phyloP scores from a whole-genome alignment of 116 monocot species.

The Zostera marina region DNA sequence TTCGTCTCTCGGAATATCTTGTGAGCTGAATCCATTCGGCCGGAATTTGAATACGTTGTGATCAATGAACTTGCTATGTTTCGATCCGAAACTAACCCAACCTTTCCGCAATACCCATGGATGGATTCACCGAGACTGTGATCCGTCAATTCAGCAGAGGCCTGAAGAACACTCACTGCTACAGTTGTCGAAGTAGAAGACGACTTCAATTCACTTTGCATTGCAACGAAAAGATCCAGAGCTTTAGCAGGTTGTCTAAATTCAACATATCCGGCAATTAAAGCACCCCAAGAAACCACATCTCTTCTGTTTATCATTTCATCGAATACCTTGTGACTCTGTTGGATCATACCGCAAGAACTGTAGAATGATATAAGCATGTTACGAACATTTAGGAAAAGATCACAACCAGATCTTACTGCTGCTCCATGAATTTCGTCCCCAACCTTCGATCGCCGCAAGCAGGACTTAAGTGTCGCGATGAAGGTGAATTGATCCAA shows the following conservation, averaged over 20 bases:
- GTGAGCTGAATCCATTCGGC: constrained; percentile 15
- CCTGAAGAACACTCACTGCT: constrained; percentile 14
- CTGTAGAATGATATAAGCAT: constrained; percentile 28
- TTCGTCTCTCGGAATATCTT: constrained; percentile 21
- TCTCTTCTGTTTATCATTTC: constrained; percentile 26
- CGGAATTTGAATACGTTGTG: constrained; percentile 14
- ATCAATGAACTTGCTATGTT: constrained; percentile 30
- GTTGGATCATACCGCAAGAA: constrained; percentile 1
- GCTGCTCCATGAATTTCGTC: constrained; percentile 17
- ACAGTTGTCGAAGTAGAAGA: background rate
- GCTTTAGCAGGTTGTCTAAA: background rate
- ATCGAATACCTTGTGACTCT: constrained; percentile 32
- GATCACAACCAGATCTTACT: constrained; percentile 10
- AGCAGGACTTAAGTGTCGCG: constrained; percentile 27
- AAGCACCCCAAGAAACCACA: constrained; percentile 23
- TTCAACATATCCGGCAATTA: constrained; percentile 29
- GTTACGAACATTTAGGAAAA: constrained; percentile 26
- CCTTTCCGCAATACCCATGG: constrained; percentile 32
- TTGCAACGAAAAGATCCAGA: constrained; percentile 14
- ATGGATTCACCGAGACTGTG: constrained; percentile 6
- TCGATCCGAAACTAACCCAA: constrained; percentile 13
- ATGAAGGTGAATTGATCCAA: constrained; percentile 49
- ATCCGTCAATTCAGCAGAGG: background rate
- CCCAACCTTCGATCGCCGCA: constrained; percentile 5
- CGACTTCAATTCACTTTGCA: constrained; percentile 1